Percentiles rank a stretch among this genome's conserved stretches.
Conservation (phyloP, 83 land plant species). For the Larix sibirica region DNA sequence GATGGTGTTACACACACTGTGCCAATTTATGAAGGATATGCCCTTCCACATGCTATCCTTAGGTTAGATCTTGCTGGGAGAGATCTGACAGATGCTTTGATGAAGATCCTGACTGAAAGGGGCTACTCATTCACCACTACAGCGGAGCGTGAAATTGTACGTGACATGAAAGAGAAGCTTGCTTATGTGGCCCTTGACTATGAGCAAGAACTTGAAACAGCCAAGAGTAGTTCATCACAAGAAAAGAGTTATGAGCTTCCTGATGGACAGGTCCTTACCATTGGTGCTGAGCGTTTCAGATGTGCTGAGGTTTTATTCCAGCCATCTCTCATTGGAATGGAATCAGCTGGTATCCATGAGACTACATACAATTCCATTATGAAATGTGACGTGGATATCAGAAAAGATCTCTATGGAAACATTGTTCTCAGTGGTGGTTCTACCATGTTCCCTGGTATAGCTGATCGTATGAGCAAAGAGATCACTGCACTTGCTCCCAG, state of each 20-base stretch:
- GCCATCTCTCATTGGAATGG: constrained; percentile 70
- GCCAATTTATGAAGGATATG: constrained; percentile 48
- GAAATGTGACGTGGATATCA: constrained; percentile 75
- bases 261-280: constrained; percentile 71
- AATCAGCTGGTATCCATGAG: constrained; percentile 64
- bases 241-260: constrained; percentile 77
- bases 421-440: constrained; percentile 73
- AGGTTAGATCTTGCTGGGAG: constrained; percentile 49
- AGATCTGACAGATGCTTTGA: constrained; percentile 34
- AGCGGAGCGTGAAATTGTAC: constrained; percentile 42
- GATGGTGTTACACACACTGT: constrained; percentile 50
- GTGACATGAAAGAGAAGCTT: constrained; percentile 26
- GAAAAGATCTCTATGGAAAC: constrained; percentile 61
- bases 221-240: constrained; percentile 34
- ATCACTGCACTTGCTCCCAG: constrained; percentile 70
- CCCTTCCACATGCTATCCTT: constrained; percentile 50
- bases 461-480: constrained; percentile 77
- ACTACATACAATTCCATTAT: constrained; percentile 71
- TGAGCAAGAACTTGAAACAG: constrained; percentile 44
- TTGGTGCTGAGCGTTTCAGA: constrained; percentile 70
- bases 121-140: constrained; percentile 66
- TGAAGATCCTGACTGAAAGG: constrained; percentile 56
- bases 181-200: constrained; percentile 25
- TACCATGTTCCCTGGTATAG: constrained; percentile 74
- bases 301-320: constrained; percentile 66